Base-by-base conservation (phyloP, 2,329 filamentous ascomycete genomes). In the Exophiala sideris region DNA sequence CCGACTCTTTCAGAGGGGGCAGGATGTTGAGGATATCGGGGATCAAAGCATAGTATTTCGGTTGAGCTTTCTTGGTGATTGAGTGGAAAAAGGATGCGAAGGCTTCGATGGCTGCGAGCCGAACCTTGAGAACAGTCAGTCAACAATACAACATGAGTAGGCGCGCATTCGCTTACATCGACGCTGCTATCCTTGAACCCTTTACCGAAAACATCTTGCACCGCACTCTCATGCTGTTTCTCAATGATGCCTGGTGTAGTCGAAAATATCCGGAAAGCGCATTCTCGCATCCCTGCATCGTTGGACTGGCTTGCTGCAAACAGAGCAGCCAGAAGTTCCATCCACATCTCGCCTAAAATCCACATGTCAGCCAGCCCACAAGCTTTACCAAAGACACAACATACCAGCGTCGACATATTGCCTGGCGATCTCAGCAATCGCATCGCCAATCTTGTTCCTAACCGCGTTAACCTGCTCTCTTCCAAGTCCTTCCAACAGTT, bases 1-100 rank as follows among this genome's bases (percentile, higher is more conserved):
- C 84, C 2, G 87, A 84, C 62, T 96, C 90, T 73, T 96, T 96
- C 70, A 99, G 86, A 1, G 94, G 94, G 6, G 91, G 91, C 3
- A 99, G 80, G 55, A 96, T 91, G 70, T 96, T 96, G 54, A 99
- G 84, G 38, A 99, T 87, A 62, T 96, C 90, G 16, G 91, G 89
- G 18, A 97, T 85, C 8, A 99, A 81, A 5, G 81, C 75, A 69
- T 87, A 95, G 76, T 95, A 99, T 71, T 95, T 96, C 57, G 82
- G 75, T 71, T 96, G 91, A 12, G 83, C 82, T 73, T 95, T 96
- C 77, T 95, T 96, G 68, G 77, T 81, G 64, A 97, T 84, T 53
- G 87, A 94, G 62, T 89, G 84, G 81, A 99, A 99, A 76, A 99
- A 97, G 2, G 91, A 86, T 14, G 92, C 88, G 69, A 99, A 99